Base-by-base conservation (phyloP, 768 basidiomycete species). In the Hemileccinum rubropunctum region DNA sequence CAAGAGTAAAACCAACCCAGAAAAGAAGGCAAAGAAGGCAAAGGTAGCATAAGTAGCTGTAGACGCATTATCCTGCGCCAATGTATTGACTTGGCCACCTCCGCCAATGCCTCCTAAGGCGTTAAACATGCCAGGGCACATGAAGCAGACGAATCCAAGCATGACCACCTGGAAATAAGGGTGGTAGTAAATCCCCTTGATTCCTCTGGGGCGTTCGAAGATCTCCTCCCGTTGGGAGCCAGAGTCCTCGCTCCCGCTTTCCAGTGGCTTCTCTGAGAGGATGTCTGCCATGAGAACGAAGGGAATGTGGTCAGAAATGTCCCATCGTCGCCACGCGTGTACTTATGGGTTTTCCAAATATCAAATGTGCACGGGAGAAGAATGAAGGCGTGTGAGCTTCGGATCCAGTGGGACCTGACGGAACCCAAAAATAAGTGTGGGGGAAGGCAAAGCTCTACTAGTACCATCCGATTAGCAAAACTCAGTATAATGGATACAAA, bases 51-150 rank as follows among this genome's bases (percentile, higher is more conserved):
- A 91, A 13, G 88, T 68, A 3, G 86, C 81, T 1, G 81, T 71
- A 59, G 84, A 83, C 3, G 86, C 77, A 57, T 91, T 88, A 15
- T 87, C 82, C 60, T 77, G 80, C 12, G 82, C 86, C 4, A 72
- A 74, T 12, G 80, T 61, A 58, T 87, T 82, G 36, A 88, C 63
- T 68, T 86, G 84, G 4, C 91, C 91, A 40, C 86, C 88, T 39
- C 77, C 88, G 4, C 91, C 91, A 47, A 94, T 74, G 20, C 91
- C 88, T 52, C 81, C 86, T 54, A 91, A 68, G 3, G 88, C 83
- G 60, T 91, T 91, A 70, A 89, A 91, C 48, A 90, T 76, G 47
- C 88, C 88, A 65, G 69, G 69, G 46, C 71, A 56, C 81, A 83
- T 81, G 63, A 83, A 82, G 53, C 66, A 66, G 42, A 88, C 81